Base-by-base conservation (phyloP, 345 rosid genomes). In the Dipteronia dyeriana region DNA sequence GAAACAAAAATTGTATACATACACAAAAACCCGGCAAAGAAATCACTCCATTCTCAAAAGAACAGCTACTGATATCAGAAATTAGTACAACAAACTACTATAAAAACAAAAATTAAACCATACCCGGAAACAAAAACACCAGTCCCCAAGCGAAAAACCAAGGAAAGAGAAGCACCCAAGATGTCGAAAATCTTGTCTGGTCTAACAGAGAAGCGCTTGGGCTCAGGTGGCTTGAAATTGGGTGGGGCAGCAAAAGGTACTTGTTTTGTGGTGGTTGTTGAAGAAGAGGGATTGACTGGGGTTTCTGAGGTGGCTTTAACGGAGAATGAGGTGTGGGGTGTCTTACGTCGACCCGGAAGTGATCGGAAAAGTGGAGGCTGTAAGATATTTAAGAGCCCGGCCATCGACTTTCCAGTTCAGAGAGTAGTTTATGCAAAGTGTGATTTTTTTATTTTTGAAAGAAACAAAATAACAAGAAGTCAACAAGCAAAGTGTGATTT, bases 111-210 rank as follows among this genome's bases (percentile, higher is more conserved):
- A 71, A 20, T 3, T 2, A 10, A 17, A 9, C 3, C 66, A 23
- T 85, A 93, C 98, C 98, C 98, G 66, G 91, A 85, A 84, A 82
- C 91, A 76, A 93, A 92, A 81, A 86, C 87, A 8, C 97, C 98
- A 62, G 98, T 91, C 14, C 92, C 99, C 34, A 88, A 82, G 34
- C 98, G 88, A 74, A 95, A 91, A 75, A 91, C 10, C 78, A 95
- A 78, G 39, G 94, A 85, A 45, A 93, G 83, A 20, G 97, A 68
- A 17, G 99, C 94, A 71, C 94, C 94, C 54, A 87, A 4, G 41
- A 95, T 73, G 75, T 95, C 97, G 54, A 74, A 77, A 39, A 63
- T 63, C 84, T 92, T 90, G 66, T 90, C 97, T 0, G 89, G 82
- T 76, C 93, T 86, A 20, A 92, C 79, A 0, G 79, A 75, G 81